Conservation (phyloP, 257 asterid species). For the Fraxinus americana region DNA sequence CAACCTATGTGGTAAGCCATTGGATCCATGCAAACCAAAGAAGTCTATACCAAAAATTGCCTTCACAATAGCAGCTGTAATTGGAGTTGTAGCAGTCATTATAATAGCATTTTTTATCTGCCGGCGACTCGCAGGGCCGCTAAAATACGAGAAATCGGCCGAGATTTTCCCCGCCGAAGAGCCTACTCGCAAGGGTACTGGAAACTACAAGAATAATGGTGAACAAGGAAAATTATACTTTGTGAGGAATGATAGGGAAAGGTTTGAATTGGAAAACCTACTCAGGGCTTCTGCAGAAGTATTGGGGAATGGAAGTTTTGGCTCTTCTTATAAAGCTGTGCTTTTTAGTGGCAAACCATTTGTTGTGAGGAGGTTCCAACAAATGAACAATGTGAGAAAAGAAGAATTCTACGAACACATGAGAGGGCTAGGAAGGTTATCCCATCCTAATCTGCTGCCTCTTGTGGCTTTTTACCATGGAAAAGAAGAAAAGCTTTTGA, state of each 20-base stretch:
- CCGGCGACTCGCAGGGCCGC: constrained; percentile 28
- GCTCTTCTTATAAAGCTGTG: constrained; percentile 60
- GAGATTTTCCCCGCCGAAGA: constrained; percentile 24
- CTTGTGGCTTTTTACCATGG: constrained; percentile 60
- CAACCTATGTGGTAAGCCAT: constrained; percentile 60
- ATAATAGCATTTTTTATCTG: constrained; percentile 28
- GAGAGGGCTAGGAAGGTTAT: constrained; percentile 54
- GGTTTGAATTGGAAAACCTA: constrained; percentile 51
- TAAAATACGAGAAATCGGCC: constrained; percentile 35
- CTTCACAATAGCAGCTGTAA: constrained; percentile 30
- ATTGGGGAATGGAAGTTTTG: constrained; percentile 66
- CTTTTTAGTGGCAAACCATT: constrained; percentile 34
- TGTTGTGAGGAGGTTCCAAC: constrained; percentile 60
- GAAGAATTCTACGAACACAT: constrained; percentile 57
- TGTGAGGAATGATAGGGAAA: constrained; percentile 39
- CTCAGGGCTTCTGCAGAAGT: constrained; percentile 65
- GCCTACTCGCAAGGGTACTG: not conserved
- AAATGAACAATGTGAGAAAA: constrained; percentile 51
- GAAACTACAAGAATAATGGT: constrained; percentile 21
- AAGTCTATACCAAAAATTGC: constrained; percentile 27
- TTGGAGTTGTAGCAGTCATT: constrained; percentile 24
- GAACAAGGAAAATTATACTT: constrained; percentile 44
- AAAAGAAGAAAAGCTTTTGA: constrained; percentile 62
- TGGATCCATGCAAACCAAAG: constrained; percentile 51
- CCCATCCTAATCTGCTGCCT: constrained; percentile 59